Percentiles rank a stretch among this genome's conserved stretches.
phyloP scores from a whole-genome alignment of 768 basidiomycete species.

The Mycena rebaudengoi region DNA sequence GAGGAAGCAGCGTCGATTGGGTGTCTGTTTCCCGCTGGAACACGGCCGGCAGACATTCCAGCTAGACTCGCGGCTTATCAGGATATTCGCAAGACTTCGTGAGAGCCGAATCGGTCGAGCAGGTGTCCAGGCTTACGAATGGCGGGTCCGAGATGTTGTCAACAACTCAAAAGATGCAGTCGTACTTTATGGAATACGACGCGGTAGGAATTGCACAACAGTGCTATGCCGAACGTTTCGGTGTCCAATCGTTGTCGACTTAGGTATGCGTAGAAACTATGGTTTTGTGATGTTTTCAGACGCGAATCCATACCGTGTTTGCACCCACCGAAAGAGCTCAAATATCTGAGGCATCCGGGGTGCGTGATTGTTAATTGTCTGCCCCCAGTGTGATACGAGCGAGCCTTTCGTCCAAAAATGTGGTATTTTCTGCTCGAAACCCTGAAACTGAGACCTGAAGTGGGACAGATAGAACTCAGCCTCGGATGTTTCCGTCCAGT shows the following conservation, averaged over 20 bases:
- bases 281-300: no score
- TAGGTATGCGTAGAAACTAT: no score
- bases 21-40: conserved; percentile 8
- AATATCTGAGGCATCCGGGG: no score
- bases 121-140: neutral
- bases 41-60: neutral
- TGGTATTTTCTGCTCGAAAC: neutral
- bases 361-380: no score
- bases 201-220: neutral
- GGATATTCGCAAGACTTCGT: conserved; percentile 7
- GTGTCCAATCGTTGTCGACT: no score
- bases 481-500: neutral
- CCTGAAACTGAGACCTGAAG: neutral
- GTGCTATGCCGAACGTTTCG: neutral
- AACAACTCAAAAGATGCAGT: neutral
- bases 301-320: no score
- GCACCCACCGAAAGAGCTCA: no score
- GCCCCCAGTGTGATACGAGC: no score
- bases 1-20: conserved; percentile 22
- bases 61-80: conserved; percentile 1
- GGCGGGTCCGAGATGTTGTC: no score
- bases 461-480: neutral
- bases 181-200: neutral
- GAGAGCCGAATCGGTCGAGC: neutral
- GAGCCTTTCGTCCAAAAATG: no score